Base-by-base conservation (phyloP, 768 basidiomycete genomes). In the Tulasnella calospora region DNA sequence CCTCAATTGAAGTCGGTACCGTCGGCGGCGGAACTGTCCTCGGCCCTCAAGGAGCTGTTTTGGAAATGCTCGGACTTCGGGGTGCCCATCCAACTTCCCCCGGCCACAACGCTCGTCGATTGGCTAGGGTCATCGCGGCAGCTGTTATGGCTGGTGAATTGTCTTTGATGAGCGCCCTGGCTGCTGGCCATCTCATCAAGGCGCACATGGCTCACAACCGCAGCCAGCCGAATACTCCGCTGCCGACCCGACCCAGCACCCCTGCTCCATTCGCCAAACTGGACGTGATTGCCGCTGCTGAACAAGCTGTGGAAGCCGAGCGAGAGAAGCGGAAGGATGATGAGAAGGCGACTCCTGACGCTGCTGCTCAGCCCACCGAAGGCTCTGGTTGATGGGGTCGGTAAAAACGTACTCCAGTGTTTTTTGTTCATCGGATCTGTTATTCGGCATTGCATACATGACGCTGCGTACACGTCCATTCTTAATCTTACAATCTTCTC, bases 81-180 rank as follows among this genome's bases (percentile, higher is more conserved):
- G 98, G 98, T 76, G 93, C 98, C 0, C 94, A 99, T 85, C 88
- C 90, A 0, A 92, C 92, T 15, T 86, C 89, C 13, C 97, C 98
- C 0, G 98, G 98, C 0, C 88, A 90, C 82, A 98, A 99, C 83
- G 92, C 98, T 0, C 94, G 94, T 80, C 89, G 88, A 71, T 90
- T 99, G 74, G 98, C 98, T 2, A 89, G 95, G 44, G 89, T 99
- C 82, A 93, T 99, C 81, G 92, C 92, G 47, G 90, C 95, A 0
- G 89, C 94, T 0, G 98, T 99, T 82, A 98, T 99, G 95, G 97
- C 98, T 1, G 98, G 98, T 46, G 98, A 99, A 84, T 87, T 99
- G 41, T 94, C 93, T 23, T 87, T 99, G 79, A 88, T 99, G 83
- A 92, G 91, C 80, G 96, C 98, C 1, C 89, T 99, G 51, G 96